Evolutionary conservation across 2,329 filamentous ascomycete genomes (phyloP).

Genomic region (Diaporthe citrichinensis): DNA sequence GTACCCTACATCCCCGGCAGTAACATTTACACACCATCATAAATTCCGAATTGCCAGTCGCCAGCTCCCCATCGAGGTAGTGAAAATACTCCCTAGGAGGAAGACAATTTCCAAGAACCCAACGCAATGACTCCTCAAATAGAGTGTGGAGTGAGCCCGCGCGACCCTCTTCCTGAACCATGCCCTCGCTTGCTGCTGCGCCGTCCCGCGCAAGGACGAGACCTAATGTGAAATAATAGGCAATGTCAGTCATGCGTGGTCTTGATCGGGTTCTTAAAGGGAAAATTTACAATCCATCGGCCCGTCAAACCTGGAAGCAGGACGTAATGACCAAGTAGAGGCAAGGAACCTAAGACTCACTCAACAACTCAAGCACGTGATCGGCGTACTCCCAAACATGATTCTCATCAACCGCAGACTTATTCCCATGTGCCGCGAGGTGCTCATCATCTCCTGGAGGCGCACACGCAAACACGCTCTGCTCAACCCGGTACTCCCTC

Average conservation of each 20-base stretch:
- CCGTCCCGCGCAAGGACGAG: slow-evolving; percentile 22
- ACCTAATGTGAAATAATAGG: not conserved
- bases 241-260: not conserved
- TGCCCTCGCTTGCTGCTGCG: not conserved
- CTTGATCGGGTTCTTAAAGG: not conserved
- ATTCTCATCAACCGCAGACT: not conserved
- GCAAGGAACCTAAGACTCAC: slow-evolving; percentile 4
- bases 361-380: slow-evolving; percentile 21
- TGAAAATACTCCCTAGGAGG: not conserved
- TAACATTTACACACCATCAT: slow-evolving; percentile 11
- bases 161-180: slow-evolving; percentile 19
- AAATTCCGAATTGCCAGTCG: slow-evolving; percentile 3
- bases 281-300: not conserved
- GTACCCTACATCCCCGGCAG: slow-evolving; percentile 18
- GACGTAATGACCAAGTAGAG: not conserved
- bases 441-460: not conserved
- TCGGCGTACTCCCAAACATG: slow-evolving; percentile 15
- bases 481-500: slow-evolving; percentile 26
- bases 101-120: not conserved
- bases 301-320: not conserved
- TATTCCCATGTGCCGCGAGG: not conserved
- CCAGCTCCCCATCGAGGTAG: not conserved
- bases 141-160: not conserved
- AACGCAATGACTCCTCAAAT: not conserved
- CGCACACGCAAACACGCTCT: slow-evolving; percentile 24